Conservation (phyloP, 805 yeast species). For the Candida germanica region DNA sequence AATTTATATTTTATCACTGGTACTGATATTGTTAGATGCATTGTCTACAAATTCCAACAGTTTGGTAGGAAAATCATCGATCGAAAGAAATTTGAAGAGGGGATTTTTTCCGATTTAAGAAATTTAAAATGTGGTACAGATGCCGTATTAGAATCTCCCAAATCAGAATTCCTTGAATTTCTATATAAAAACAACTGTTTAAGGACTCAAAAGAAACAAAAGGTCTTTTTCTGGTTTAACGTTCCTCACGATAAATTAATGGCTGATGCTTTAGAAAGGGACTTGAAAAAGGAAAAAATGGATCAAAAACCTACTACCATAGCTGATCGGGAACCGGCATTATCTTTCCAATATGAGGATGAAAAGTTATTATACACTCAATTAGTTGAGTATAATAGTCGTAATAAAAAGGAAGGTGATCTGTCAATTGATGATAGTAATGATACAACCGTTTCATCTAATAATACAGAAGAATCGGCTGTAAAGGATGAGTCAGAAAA, state of each 20-base stretch:
- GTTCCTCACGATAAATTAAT: constrained; percentile 91
- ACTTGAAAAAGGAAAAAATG: constrained; percentile 70
- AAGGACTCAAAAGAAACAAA: constrained; percentile 93
- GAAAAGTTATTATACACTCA: constrained; percentile 52
- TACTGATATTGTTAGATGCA: constrained; percentile 91
- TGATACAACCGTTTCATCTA: constrained; percentile 9
- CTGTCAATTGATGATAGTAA: constrained; percentile 6
- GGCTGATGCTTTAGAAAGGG: constrained; percentile 91
- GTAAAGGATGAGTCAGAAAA: background rate
- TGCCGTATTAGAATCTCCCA: constrained; percentile 84
- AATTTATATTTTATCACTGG: constrained; percentile 88
- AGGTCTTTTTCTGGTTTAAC: constrained; percentile 94
- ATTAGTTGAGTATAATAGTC: constrained; percentile 23
- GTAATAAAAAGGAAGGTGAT: constrained; percentile 7
- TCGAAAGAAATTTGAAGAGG: constrained; percentile 94
- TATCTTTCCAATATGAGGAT: constrained; percentile 67
- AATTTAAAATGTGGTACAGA: constrained; percentile 81
- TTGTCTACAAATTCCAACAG: constrained; percentile 82
- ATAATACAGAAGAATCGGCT: constrained; percentile 11
- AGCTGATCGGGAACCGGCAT: constrained; percentile 74
- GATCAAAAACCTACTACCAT: constrained; percentile 68
- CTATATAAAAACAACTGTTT: constrained; percentile 82
- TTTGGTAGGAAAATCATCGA: constrained; percentile 85
- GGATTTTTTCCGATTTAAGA: constrained; percentile 87
- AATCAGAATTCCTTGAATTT: constrained; percentile 79